Percentiles rank a stretch among this genome's conserved stretches.
Evolutionary conservation across 140 eudicot species (phyloP).

Genomic region (Eryngium alpinum): DNA sequence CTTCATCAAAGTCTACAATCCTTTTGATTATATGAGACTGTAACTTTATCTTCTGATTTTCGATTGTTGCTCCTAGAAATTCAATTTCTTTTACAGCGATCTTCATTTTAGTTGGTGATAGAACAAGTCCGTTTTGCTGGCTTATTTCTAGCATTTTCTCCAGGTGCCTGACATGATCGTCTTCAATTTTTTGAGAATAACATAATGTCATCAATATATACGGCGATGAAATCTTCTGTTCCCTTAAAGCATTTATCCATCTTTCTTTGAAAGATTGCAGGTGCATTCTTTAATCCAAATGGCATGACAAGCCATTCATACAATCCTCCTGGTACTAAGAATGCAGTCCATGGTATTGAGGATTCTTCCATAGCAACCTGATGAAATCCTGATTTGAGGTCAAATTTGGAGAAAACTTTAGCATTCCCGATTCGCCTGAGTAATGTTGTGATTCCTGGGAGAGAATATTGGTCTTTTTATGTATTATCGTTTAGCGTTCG

Average conservation of each 20-base stretch:
- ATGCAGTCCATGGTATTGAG: not conserved
- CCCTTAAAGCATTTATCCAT: no score
- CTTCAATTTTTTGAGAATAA: no score
- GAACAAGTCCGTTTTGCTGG: no score
- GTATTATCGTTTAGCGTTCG: not conserved
- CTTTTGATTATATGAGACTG: not conserved
- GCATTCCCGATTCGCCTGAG: not conserved
- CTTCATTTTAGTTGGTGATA: no score
- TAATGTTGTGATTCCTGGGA: not conserved
- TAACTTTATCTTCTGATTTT: no score
- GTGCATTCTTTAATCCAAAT: not conserved
- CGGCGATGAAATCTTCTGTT: no score
- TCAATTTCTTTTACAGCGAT: no score
- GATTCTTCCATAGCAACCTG: not conserved
- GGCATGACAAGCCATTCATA: not conserved
- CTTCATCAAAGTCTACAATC: no score
- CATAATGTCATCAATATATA: no score
- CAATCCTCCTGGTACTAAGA: not conserved
- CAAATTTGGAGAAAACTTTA: not conserved
- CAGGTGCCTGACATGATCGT: no score
- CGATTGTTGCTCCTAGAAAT: no score
- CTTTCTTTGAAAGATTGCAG: not conserved
- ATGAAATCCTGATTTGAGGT: not conserved
- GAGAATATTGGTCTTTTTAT: not conserved
- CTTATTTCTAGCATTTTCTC: no score